phyloP scores from a whole-genome alignment of 495 filamentous ascomycete genomes.

The Physcia stellaris region DNA sequence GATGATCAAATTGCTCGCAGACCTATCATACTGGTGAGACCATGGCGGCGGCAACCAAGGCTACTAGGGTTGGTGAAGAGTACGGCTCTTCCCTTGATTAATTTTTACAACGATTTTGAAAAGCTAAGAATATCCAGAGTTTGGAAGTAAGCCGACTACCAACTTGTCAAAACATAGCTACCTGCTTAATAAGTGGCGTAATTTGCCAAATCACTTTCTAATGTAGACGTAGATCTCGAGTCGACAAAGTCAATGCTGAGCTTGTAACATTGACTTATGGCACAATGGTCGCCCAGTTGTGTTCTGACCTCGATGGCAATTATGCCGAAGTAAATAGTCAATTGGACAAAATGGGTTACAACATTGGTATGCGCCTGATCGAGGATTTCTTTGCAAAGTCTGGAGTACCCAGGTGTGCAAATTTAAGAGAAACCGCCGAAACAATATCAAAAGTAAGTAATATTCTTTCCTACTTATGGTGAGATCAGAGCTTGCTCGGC shows the following conservation, averaged over 20 bases:
- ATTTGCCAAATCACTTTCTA: too few relatives aligned
- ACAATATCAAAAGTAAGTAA: slow-evolving; percentile 76
- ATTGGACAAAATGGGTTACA: slow-evolving; percentile 97
- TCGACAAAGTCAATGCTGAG: slow-evolving; percentile 77
- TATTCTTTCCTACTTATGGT: neutral
- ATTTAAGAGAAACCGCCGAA: slow-evolving; percentile 91
- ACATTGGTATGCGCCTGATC: slow-evolving; percentile 89
- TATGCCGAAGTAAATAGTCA: slow-evolving; percentile 92
- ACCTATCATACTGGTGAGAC: too few relatives aligned
- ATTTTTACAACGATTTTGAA: too few relatives aligned
- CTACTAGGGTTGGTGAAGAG: slow-evolving; percentile 93
- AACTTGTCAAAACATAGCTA: neutral
- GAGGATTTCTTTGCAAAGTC: slow-evolving; percentile 97
- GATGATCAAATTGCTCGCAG: too few relatives aligned
- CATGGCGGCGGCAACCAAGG: slow-evolving; percentile 71
- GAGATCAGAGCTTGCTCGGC: too few relatives aligned
- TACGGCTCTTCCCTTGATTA: slow-evolving; percentile 43
- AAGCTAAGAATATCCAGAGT: slow-evolving; percentile 51
- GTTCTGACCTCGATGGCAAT: slow-evolving; percentile 86
- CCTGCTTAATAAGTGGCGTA: neutral
- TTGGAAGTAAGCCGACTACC: slow-evolving; percentile 73
- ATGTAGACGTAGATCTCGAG: slow-evolving; percentile 33
- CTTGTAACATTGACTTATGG: slow-evolving; percentile 95
- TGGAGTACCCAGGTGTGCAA: slow-evolving; percentile 73
- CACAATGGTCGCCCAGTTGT: slow-evolving; percentile 91